phyloP scores from a whole-genome alignment of 2,329 filamentous ascomycete species.

The Hypocreales sp. region DNA sequence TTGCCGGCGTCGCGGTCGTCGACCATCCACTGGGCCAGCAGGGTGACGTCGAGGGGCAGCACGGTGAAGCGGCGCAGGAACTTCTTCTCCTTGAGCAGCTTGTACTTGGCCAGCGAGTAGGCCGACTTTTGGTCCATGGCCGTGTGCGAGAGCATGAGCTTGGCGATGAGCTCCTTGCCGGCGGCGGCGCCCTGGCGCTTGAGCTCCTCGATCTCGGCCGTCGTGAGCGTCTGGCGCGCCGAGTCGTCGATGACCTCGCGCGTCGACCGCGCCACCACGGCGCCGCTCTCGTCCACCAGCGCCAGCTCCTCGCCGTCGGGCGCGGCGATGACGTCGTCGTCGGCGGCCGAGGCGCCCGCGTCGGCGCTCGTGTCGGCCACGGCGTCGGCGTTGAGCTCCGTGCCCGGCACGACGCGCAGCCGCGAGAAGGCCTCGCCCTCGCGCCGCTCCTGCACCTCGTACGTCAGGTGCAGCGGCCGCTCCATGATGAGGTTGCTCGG shows the following conservation, averaged over 20 bases:
- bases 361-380: constrained; percentile 31
- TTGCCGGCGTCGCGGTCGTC: constrained; percentile 65
- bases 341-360: constrained; percentile 23
- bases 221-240: constrained; percentile 60
- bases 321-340: constrained; percentile 22
- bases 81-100: constrained; percentile 83
- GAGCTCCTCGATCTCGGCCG: constrained; percentile 60
- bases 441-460: constrained; percentile 64
- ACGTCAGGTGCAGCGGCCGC: constrained; percentile 84
- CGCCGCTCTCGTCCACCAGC: constrained; percentile 25
- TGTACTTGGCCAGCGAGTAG: constrained; percentile 92
- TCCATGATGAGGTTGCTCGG: constrained; percentile 78
- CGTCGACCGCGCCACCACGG: constrained; percentile 36
- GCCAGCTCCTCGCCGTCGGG: constrained; percentile 25
- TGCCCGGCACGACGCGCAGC: constrained; percentile 63
- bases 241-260: constrained; percentile 44
- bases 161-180: constrained; percentile 83
- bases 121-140: constrained; percentile 86
- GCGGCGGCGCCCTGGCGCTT: constrained; percentile 61
- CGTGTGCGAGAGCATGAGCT: constrained; percentile 77
- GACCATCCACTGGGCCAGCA: constrained; percentile 62
- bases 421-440: constrained; percentile 49
- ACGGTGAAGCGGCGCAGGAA: constrained; percentile 81
- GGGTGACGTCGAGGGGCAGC: constrained; percentile 65
- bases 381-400: constrained; percentile 72